phyloP scores from a whole-genome alignment of 106 monocot genomes.

The Cymbidium sinense region DNA sequence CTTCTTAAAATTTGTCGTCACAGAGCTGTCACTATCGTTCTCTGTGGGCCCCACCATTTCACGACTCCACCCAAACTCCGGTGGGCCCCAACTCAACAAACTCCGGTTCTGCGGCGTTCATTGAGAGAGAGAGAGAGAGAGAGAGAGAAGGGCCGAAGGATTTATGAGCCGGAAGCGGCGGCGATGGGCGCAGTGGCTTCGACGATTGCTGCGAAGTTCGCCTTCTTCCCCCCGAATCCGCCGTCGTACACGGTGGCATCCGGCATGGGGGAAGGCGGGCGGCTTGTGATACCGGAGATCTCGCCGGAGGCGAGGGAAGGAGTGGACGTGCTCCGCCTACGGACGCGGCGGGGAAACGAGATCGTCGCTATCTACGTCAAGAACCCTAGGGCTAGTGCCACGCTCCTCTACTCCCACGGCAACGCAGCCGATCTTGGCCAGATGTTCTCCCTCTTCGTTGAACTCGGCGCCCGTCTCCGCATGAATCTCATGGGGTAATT shows the following conservation, averaged over 20 bases:
- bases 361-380: constrained; percentile 19
- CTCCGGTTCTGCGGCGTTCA: not conserved
- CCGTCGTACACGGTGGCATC: constrained; percentile 13
- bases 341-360: constrained; percentile 19
- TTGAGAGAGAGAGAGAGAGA: not conserved
- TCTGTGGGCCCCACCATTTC: not conserved
- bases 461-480: constrained; percentile 23
- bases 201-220: constrained; percentile 23
- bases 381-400: constrained; percentile 12
- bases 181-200: constrained; percentile 23
- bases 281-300: constrained; percentile 10
- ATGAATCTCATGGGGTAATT: constrained; percentile 26
- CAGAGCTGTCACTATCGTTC: not conserved
- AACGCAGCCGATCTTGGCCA: constrained; percentile 32
- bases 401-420: constrained; percentile 22
- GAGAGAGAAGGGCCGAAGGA: not conserved
- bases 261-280: not conserved
- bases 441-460: constrained; percentile 26
- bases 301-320: constrained; percentile 3
- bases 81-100: not conserved
- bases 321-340: constrained; percentile 15
- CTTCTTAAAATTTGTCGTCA: no score
- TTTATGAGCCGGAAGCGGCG: constrained; percentile 3
- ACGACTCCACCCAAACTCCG: not conserved
- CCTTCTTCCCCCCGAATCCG: constrained; percentile 27